A percentile compares a stretch with the other conserved stretches of the same genome.
Evolutionary conservation across 495 filamentous ascomycete genomes (phyloP).

Genomic region (Evernia prunastri): DNA sequence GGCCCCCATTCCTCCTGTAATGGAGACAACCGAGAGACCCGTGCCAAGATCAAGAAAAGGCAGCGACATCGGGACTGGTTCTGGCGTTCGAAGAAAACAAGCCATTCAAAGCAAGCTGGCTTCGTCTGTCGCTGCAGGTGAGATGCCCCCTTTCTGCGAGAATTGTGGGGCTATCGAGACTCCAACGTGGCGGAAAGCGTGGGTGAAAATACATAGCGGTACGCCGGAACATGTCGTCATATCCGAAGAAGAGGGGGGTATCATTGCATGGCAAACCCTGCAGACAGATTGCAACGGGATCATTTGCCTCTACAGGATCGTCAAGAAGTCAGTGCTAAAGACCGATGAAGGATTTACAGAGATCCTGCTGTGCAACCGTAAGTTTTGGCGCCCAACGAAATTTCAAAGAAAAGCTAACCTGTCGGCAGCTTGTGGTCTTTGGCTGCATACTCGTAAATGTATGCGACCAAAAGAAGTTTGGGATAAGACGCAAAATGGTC

Average conservation of each 20-base stretch:
- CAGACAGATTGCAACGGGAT: constrained; percentile 54
- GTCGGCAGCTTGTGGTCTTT: constrained; percentile 72
- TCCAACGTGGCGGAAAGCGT: constrained; percentile 89
- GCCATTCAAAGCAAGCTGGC: constrained; percentile 60
- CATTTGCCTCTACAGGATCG: constrained; percentile 55
- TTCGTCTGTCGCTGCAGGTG: constrained; percentile 58
- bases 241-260: constrained; percentile 57
- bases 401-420: constrained; percentile 23
- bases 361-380: constrained; percentile 81
- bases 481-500: constrained; percentile 52
- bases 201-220: constrained; percentile 59
- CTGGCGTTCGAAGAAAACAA: constrained; percentile 44
- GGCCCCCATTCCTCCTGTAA: constrained; percentile 2
- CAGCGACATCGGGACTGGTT: constrained; percentile 32
- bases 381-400: constrained; percentile 34
- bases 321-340: constrained; percentile 70
- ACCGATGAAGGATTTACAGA: constrained; percentile 59
- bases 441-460: constrained; percentile 77
- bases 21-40: constrained; percentile 15
- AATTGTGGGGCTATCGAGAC: constrained; percentile 95
- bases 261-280: constrained; percentile 59
- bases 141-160: constrained; percentile 76
- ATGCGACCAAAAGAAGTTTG: constrained; percentile 81
- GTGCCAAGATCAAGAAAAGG: constrained; percentile 14
- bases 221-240: constrained; percentile 56